phyloP scores from a whole-genome alignment of 2,329 filamentous ascomycete genomes.

The Alternaria angustiovoidea region DNA sequence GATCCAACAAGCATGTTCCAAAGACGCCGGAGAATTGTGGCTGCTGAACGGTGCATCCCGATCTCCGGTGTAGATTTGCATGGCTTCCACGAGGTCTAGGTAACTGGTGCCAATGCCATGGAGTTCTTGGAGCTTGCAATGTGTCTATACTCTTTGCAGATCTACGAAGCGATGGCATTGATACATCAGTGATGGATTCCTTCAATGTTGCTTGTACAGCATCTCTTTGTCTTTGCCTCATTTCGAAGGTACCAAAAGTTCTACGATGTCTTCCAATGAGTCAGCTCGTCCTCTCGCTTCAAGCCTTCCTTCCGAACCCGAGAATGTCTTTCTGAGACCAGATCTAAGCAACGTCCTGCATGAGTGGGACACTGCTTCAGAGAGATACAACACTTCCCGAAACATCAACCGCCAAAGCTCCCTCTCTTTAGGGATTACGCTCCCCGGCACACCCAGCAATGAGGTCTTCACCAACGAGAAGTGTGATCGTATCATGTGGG shows the following conservation, averaged over 20 bases:
- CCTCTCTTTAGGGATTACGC: neutral
- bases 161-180: neutral
- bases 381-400: neutral
- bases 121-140: neutral
- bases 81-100: neutral
- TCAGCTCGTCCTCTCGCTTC: neutral
- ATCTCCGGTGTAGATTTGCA: neutral
- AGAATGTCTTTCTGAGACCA: neutral
- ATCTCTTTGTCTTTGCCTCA: neutral
- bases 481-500: neutral
- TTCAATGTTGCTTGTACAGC: neutral
- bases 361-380: neutral
- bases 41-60: neutral
- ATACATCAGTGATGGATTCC: neutral
- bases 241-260: neutral
- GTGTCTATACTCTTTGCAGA: neutral
- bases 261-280: neutral
- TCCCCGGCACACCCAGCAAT: neutral
- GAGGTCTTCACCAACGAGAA: neutral
- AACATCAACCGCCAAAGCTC: neutral
- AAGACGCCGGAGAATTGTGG: neutral
- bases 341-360: neutral
- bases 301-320: neutral
- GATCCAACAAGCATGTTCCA: neutral
- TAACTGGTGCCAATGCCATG: neutral